Conservation (phyloP, 805 yeast genomes). For the Schwanniomyces yamadae region DNA sequence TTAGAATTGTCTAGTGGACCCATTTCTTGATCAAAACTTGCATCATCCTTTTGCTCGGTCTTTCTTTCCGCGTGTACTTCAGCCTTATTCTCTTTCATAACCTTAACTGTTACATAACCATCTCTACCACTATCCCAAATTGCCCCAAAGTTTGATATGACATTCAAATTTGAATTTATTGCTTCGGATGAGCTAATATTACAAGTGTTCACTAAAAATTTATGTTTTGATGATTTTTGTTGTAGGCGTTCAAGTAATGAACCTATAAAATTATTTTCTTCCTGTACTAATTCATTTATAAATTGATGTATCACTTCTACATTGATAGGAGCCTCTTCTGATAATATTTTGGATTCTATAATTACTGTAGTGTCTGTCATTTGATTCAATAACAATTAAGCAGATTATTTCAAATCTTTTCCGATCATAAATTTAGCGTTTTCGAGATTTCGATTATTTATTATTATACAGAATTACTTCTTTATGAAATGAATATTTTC, state of each 20-base stretch:
- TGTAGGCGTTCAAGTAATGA: slow-evolving; percentile 34
- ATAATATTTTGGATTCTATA: slow-evolving; percentile 3
- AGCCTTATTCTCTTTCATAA: slow-evolving; percentile 14
- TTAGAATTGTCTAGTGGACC: too few relatives aligned
- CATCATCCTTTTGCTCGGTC: background rate
- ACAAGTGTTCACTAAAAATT: slow-evolving; percentile 51
- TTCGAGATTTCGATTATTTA: too few relatives aligned
- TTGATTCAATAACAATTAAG: too few relatives aligned
- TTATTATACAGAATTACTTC: too few relatives aligned
- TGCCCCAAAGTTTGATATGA: slow-evolving; percentile 47
- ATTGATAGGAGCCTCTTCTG: slow-evolving; percentile 21
- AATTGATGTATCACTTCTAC: slow-evolving; percentile 13
- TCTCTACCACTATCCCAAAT: slow-evolving; percentile 58
- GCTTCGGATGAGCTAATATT: slow-evolving; percentile 22
- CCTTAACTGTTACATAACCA: slow-evolving; percentile 44
- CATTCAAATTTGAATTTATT: slow-evolving; percentile 18
- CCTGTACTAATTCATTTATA: slow-evolving; percentile 5
- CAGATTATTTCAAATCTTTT: too few relatives aligned
- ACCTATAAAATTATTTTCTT: slow-evolving; percentile 24
- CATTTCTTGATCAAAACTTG: too few relatives aligned
- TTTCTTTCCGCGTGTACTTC: background rate
- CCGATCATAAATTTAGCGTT: too few relatives aligned
- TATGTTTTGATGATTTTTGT: slow-evolving; percentile 51
- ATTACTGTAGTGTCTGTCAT: too few relatives aligned
- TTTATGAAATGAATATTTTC: slow-evolving; percentile 16